These are phyloP conservation scores for Linum trigynum DNA, from an alignment of 345 rosid species.

Conservation along the genomic window DNA sequence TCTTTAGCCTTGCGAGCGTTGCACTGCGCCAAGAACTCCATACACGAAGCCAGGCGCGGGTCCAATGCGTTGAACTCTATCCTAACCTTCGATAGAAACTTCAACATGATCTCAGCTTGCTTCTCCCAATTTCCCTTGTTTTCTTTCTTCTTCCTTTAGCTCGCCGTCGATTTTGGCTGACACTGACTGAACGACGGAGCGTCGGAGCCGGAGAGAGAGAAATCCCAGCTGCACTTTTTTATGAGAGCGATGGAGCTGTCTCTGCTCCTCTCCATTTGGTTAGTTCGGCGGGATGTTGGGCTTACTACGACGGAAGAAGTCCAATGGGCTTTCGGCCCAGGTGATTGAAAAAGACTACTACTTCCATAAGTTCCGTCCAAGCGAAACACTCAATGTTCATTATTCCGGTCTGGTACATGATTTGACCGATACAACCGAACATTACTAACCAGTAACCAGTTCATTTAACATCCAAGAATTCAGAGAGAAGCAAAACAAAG, in stretches of 20 bases:
- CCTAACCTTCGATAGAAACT: slow-evolving; percentile 71
- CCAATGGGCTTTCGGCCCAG: neutral
- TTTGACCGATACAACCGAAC: too few relatives aligned
- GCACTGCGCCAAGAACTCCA: slow-evolving; percentile 92
- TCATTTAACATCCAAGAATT: too few relatives aligned
- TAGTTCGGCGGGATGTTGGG: neutral
- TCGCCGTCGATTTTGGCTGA: neutral
- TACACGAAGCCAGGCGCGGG: slow-evolving; percentile 67
- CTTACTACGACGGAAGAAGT: neutral
- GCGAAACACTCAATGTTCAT: neutral
- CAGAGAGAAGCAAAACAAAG: too few relatives aligned
- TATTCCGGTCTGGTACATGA: too few relatives aligned
- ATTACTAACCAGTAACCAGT: too few relatives aligned
- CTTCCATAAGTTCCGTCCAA: neutral
- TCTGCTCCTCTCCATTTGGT: neutral
- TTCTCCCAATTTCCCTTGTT: neutral
- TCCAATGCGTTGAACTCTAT: slow-evolving; percentile 77
- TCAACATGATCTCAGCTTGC: slow-evolving; percentile 50
- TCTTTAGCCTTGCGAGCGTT: slow-evolving; percentile 80
- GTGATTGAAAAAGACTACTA: neutral
- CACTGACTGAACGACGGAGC: neutral
- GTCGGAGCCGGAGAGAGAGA: neutral
- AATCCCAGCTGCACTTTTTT: neutral
- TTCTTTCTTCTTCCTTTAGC: neutral
- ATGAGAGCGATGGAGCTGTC: neutral